Evolutionary conservation across 2,329 filamentous ascomycete genomes (phyloP), one percentile per base, ranked within the genome.

Genomic region (Colletotrichum zoysiae): DNA sequence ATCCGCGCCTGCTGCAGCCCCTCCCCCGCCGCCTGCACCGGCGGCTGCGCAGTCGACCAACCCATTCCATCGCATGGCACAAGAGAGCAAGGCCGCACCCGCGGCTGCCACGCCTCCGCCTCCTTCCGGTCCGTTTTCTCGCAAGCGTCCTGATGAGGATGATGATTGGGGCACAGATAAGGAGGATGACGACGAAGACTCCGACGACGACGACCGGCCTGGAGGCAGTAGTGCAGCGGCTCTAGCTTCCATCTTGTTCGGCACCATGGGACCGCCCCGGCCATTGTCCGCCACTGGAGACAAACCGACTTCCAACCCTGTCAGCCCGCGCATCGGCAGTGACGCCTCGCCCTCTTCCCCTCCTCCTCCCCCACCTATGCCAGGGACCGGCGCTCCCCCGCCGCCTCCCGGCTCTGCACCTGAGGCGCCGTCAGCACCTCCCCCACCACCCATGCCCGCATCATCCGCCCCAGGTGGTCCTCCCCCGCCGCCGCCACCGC

Each of bases 221-320:
- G 93, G 93, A 62, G 94, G 94, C 66, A 91, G 92, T 71, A 94
- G 90, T 76, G 96, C 96, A 60, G 96, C 97, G 73, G 94, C 97
- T 77, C 89, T 99, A 48, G 96, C 96, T 20, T 97, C 94, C 8
- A 96, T 98, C 73, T 87, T 99, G 26, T 99, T 99, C 80, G 95
- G 96, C 71, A 97, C 95, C 63, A 98, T 99, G 95, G 95, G 90
- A 12, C 95, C 96, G 50, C 95, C 96, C 18, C 91, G 95, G 63
- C 95, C 95, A 40, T 83, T 98, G 56, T 97, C 94, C 26, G 92
- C 94, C 8, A 90, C 93, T 80, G 94, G 93, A 66, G 91, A 93
- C 75, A 93, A 93, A 76, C 85, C 85, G 11, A 79, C 84, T 23
- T 82, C 81, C 7, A 81, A 80, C 12, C 77, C 80, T 1, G 74